Evolutionary conservation across 1,284 basidiomycete genomes (phyloP).

Genomic region (Sanghuangporus sanghuang): DNA sequence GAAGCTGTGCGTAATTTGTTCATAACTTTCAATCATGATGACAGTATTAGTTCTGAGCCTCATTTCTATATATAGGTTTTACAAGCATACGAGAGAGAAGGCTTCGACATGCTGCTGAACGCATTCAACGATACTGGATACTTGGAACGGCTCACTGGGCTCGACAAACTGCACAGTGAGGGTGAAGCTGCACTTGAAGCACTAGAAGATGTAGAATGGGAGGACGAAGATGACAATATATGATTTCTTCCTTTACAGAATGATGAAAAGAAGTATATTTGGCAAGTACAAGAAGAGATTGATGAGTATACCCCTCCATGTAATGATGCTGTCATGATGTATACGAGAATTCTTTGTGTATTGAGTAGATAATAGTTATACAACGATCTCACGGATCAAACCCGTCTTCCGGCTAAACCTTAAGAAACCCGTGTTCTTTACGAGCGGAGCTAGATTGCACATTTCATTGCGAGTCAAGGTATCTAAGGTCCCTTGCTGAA

Average conservation of each 20-base stretch:
- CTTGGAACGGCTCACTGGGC: slow-evolving; percentile 78
- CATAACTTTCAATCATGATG: neutral
- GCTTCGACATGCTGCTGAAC: slow-evolving; percentile 74
- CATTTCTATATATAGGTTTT: slow-evolving; percentile 48
- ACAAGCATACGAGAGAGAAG: slow-evolving; percentile 66
- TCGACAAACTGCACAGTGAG: slow-evolving; percentile 81
- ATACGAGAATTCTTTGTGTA: no score
- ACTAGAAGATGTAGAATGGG: slow-evolving; percentile 75
- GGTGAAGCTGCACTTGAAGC: slow-evolving; percentile 70
- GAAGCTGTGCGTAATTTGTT: slow-evolving; percentile 48
- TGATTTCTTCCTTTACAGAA: neutral
- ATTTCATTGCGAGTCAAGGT: no score
- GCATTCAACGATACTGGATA: slow-evolving; percentile 86
- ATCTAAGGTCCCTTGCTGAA: no score
- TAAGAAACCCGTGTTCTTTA: no score
- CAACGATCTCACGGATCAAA: no score
- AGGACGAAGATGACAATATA: slow-evolving; percentile 28
- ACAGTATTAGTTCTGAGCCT: neutral
- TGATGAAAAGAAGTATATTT: neutral
- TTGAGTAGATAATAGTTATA: no score
- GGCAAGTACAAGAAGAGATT: neutral
- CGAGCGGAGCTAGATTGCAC: no score
- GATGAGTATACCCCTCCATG: neutral
- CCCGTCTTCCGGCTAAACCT: no score
- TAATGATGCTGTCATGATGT: no score